A percentile compares a stretch with the other conserved stretches of the same genome.
Conservation (phyloP, 768 basidiomycete genomes). For the Cubamyces sp. region DNA sequence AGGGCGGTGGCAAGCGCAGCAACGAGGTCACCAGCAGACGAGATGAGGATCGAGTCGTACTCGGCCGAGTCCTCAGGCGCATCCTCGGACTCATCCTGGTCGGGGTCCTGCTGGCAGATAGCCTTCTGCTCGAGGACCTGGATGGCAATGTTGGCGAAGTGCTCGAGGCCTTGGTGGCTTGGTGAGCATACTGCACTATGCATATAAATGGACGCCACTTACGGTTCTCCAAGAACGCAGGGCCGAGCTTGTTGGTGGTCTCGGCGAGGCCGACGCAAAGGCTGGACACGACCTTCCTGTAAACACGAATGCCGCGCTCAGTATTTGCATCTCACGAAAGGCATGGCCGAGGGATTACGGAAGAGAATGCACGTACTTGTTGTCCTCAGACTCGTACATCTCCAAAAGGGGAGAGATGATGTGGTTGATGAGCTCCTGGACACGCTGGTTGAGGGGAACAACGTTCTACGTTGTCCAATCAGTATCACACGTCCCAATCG, state of each 20-base stretch:
- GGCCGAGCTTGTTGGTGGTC: constrained; percentile 90
- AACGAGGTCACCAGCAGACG: constrained; percentile 93
- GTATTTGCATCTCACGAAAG: constrained; percentile 18
- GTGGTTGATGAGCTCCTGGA: constrained; percentile 80
- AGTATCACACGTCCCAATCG: background rate
- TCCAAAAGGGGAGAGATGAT: constrained; percentile 77
- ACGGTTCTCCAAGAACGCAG: constrained; percentile 82
- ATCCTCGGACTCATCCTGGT: constrained; percentile 86
- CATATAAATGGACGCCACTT: constrained; percentile 36
- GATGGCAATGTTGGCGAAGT: constrained; percentile 77
- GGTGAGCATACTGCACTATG: constrained; percentile 4
- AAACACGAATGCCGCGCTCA: constrained; percentile 30
- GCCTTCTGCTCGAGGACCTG: constrained; percentile 94
- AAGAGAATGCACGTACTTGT: constrained; percentile 62
- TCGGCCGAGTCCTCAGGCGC: constrained; percentile 91
- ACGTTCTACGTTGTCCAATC: constrained; percentile 17
- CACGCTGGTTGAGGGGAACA: constrained; percentile 63
- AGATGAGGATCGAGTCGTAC: constrained; percentile 94
- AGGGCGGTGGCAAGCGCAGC: constrained; percentile 83
- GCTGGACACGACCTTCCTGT: constrained; percentile 83
- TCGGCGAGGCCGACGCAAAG: constrained; percentile 90
- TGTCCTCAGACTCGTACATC: constrained; percentile 93
- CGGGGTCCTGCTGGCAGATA: constrained; percentile 94
- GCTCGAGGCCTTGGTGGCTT: constrained; percentile 60
- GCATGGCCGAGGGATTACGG: background rate